A percentile compares a stretch with the other conserved stretches of the same genome.
These are phyloP conservation scores for Dictyostelium discoideum DNA, from an alignment of 78 protist species.

Conservation along the genomic window DNA sequence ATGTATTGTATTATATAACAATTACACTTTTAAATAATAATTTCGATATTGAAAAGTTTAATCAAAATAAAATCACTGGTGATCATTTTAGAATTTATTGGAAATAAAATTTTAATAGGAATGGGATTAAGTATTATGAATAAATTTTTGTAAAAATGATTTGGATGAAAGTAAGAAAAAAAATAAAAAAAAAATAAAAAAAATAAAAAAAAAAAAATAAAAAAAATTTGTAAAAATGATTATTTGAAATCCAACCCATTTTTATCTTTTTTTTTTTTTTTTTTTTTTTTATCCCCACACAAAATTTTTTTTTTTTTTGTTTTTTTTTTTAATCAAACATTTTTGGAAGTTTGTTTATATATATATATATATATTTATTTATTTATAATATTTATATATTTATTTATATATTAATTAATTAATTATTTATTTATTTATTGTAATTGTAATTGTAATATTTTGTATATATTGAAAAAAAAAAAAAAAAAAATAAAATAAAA, in stretches of 20 bases:
- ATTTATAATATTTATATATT: background rate
- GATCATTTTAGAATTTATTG: no score
- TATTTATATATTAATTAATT: background rate
- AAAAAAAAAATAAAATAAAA: background rate
- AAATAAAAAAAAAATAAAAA: no score
- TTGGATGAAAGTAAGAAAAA: no score
- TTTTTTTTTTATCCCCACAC: background rate
- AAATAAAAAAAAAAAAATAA: no score
- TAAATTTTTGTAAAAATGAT: no score
- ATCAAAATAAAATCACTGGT: no score
- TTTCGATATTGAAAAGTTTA: no score
- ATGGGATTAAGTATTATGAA: no score
- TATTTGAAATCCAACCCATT: background rate
- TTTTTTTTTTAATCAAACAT: background rate
- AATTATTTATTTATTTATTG: background rate
- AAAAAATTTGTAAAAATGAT: background rate
- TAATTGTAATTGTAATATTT: background rate
- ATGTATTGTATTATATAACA: no score
- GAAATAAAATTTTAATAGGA: no score
- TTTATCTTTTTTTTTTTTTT: background rate
- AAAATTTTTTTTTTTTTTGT: no score
- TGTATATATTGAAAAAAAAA: background rate
- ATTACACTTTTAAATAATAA: no score
- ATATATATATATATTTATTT: background rate
- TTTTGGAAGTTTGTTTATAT: background rate